phyloP scores from a whole-genome alignment of 768 basidiomycete species.

The Termitomyces sp. region DNA sequence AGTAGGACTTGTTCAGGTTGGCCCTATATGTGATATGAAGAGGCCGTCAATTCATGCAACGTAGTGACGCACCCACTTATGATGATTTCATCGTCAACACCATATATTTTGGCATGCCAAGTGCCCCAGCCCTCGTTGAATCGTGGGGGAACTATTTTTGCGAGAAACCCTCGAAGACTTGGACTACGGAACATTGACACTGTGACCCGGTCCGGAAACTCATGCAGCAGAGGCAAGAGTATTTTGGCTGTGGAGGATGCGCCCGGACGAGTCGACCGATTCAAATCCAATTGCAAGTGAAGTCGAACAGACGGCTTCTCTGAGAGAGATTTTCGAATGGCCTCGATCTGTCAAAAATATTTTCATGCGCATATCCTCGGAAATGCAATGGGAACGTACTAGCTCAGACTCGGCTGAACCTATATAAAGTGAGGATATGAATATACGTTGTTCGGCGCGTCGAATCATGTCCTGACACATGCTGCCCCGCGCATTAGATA shows the following conservation, averaged over 20 bases:
- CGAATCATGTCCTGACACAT: slow-evolving; percentile 83
- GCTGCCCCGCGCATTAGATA: background rate
- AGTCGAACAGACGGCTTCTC: slow-evolving; percentile 61
- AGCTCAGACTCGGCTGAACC: slow-evolving; percentile 76
- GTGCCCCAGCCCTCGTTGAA: slow-evolving; percentile 99
- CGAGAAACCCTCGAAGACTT: slow-evolving; percentile 69
- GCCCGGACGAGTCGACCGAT: slow-evolving; percentile 75
- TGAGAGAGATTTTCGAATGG: slow-evolving; percentile 58
- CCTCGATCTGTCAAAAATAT: slow-evolving; percentile 54
- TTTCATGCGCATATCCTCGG: background rate
- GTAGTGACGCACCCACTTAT: slow-evolving; percentile 74
- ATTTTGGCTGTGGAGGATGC: slow-evolving; percentile 61
- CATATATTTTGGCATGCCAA: slow-evolving; percentile 97
- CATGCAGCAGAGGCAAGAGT: slow-evolving; percentile 69
- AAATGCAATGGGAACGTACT: slow-evolving; percentile 40
- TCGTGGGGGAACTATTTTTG: slow-evolving; percentile 78
- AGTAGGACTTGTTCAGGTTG: slow-evolving; percentile 91
- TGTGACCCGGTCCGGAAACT: slow-evolving; percentile 69
- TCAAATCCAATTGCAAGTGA: slow-evolving; percentile 75
- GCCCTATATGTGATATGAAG: slow-evolving; percentile 49
- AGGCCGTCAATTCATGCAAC: background rate
- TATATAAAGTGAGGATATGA: slow-evolving; percentile 89
- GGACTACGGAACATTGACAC: slow-evolving; percentile 88
- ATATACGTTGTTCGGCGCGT: slow-evolving; percentile 75
- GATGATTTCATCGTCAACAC: slow-evolving; percentile 88